Percentiles rank a stretch among this genome's conserved stretches.
Conservation (phyloP, 176 grass and related monocot species). For the Hordeum vulgare region DNA sequence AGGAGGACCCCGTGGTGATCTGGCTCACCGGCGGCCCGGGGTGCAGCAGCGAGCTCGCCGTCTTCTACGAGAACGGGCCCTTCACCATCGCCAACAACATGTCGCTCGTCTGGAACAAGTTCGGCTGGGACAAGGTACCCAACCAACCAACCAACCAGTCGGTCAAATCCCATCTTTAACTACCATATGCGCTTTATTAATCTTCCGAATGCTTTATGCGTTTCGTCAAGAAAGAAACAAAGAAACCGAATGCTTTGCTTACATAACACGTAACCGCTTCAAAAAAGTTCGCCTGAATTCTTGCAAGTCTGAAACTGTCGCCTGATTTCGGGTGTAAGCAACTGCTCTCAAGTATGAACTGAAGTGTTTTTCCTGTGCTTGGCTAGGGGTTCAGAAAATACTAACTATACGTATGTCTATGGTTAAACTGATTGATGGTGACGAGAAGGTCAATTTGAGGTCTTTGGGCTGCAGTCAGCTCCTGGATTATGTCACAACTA, state of each 20-base stretch:
- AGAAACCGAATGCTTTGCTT: background rate
- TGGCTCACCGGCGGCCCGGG: slow-evolving; percentile 97
- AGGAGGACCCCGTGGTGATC: slow-evolving; percentile 81
- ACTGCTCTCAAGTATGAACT: background rate
- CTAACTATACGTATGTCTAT: background rate
- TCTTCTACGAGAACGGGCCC: slow-evolving; percentile 98
- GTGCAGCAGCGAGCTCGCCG: slow-evolving; percentile 90
- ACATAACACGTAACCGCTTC: background rate
- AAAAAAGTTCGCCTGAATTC: background rate
- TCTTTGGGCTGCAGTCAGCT: background rate
- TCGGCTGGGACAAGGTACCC: slow-evolving; percentile 79
- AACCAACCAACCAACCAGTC: no score
- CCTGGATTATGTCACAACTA: background rate
- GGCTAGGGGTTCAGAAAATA: background rate
- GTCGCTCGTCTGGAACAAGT: slow-evolving; percentile 81
- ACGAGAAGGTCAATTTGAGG: background rate
- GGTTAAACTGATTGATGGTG: background rate
- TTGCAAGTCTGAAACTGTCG: background rate
- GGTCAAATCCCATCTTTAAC: background rate
- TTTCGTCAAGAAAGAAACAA: background rate
- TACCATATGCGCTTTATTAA: background rate
- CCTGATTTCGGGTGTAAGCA: background rate
- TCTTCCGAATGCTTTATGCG: background rate
- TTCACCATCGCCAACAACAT: slow-evolving; percentile 68
- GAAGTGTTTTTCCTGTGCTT: background rate